phyloP scores from a whole-genome alignment of 2,329 filamentous ascomycete genomes.

The Trichoderma brevicompactum region DNA sequence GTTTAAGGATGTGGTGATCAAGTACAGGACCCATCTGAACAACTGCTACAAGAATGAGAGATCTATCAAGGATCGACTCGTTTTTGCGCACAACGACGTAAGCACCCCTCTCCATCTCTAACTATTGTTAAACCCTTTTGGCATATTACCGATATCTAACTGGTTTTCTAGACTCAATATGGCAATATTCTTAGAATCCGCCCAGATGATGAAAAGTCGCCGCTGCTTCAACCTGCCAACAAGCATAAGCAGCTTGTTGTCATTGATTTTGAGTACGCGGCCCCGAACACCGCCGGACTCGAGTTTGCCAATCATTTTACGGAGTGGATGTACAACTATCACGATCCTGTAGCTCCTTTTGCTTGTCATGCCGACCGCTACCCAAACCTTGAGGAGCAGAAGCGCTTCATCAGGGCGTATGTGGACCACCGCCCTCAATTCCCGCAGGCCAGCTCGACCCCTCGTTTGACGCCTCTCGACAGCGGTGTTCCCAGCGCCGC shows the following conservation, averaged over 20 bases:
- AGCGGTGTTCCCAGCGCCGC: constrained; percentile 40
- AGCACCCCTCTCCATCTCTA: constrained; percentile 41
- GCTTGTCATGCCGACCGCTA: constrained; percentile 72
- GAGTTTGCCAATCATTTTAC: constrained; percentile 99
- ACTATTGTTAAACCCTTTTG: no score
- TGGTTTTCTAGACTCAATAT: constrained; percentile 78
- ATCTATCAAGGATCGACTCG: constrained; percentile 72
- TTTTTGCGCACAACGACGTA: constrained; percentile 98
- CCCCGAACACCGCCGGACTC: constrained; percentile 80
- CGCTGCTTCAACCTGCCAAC: constrained; percentile 84
- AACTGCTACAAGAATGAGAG: constrained; percentile 69
- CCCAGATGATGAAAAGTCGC: constrained; percentile 74
- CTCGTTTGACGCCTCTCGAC: constrained; percentile 53
- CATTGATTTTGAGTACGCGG: constrained; percentile 98
- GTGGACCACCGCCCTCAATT: constrained; percentile 77
- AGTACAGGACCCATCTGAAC: constrained; percentile 76
- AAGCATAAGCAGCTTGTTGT: constrained; percentile 95
- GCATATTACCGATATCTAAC: constrained; percentile 27
- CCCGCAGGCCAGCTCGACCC: constrained; percentile 57
- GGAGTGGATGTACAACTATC: constrained; percentile 99
- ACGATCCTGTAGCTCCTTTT: constrained; percentile 68
- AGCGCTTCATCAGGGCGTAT: constrained; percentile 83
- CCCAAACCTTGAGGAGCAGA: constrained; percentile 79
- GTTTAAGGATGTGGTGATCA: constrained; percentile 75
- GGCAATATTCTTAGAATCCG: constrained; percentile 86